Conservation (phyloP, 768 basidiomycete species). For the Gymnopilus junonius region DNA sequence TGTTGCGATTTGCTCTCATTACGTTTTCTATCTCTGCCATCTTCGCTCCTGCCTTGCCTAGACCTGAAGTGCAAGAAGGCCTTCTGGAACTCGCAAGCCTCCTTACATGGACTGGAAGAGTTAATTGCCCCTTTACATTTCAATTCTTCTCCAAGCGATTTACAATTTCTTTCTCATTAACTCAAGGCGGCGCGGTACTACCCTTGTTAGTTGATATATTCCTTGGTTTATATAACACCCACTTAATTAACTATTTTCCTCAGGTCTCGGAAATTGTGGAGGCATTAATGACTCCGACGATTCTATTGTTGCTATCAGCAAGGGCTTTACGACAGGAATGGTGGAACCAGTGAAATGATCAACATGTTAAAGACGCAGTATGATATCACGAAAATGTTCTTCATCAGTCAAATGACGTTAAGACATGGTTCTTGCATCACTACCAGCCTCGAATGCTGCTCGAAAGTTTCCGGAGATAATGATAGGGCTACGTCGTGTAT, state of each 20-base stretch:
- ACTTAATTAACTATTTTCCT: no score
- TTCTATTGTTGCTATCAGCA: not conserved
- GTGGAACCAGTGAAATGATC: not conserved
- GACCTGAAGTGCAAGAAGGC: not conserved
- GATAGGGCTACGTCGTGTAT: no score
- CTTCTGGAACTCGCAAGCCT: not conserved
- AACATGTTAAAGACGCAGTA: not conserved
- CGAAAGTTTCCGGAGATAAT: no score
- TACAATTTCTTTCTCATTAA: not conserved
- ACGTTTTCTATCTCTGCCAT: not conserved
- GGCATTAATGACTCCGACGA: not conserved
- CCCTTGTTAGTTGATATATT: not conserved
- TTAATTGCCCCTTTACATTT: not conserved
- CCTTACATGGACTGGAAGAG: not conserved
- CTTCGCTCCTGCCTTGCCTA: not conserved
- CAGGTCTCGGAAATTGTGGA: not conserved
- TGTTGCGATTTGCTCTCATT: not conserved
- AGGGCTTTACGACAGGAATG: not conserved
- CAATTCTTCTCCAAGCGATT: not conserved
- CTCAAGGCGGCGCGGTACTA: not conserved
- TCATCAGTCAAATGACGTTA: no score
- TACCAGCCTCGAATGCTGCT: no score
- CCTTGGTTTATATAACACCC: not conserved
- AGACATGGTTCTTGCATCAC: no score
- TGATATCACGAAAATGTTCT: not conserved